Evolutionary conservation across 345 rosid species (phyloP).

Genomic region (Brassica rapa): DNA sequence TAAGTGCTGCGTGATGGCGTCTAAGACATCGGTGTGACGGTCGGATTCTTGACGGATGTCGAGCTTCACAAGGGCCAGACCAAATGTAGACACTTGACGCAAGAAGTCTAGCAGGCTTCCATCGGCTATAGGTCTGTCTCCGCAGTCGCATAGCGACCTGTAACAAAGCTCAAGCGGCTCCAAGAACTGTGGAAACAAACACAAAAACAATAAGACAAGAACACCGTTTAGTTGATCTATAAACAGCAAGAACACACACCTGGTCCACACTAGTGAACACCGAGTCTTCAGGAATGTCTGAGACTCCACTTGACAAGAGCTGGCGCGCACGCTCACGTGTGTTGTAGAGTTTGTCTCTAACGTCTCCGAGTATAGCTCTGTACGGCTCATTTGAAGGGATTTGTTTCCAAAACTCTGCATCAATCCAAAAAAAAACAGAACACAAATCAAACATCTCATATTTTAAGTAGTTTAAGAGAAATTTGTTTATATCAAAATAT

Average conservation of each 20-base stretch:
- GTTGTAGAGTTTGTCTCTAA: slow-evolving; percentile 87
- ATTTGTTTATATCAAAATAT: too few species aligned
- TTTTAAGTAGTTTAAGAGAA: not conserved
- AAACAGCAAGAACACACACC: too few species aligned
- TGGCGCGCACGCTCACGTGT: slow-evolving; percentile 96
- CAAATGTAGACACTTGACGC: slow-evolving; percentile 95
- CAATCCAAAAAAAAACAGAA: slow-evolving; percentile 10
- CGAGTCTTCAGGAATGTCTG: slow-evolving; percentile 82
- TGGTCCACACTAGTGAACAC: slow-evolving; percentile 74
- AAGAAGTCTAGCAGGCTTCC: slow-evolving; percentile 97
- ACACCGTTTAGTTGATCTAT: too few species aligned
- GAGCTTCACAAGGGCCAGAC: slow-evolving; percentile 90
- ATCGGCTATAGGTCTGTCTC: slow-evolving; percentile 92
- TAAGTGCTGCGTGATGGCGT: slow-evolving; percentile 82
- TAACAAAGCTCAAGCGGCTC: slow-evolving; percentile 99
- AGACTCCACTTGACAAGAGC: slow-evolving; percentile 65
- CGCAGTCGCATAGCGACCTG: slow-evolving; percentile 78
- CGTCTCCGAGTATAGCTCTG: slow-evolving; percentile 87
- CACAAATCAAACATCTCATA: not conserved
- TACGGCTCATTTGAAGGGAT: slow-evolving; percentile 89
- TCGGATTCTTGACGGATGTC: slow-evolving; percentile 97
- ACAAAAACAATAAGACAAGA: too few species aligned
- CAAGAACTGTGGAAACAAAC: slow-evolving; percentile 48
- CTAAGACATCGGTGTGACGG: slow-evolving; percentile 86
- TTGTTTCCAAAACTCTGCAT: slow-evolving; percentile 94